Evolutionary conservation across 768 basidiomycete genomes (phyloP).

Genomic region (Hirschioporus abietinus): DNA sequence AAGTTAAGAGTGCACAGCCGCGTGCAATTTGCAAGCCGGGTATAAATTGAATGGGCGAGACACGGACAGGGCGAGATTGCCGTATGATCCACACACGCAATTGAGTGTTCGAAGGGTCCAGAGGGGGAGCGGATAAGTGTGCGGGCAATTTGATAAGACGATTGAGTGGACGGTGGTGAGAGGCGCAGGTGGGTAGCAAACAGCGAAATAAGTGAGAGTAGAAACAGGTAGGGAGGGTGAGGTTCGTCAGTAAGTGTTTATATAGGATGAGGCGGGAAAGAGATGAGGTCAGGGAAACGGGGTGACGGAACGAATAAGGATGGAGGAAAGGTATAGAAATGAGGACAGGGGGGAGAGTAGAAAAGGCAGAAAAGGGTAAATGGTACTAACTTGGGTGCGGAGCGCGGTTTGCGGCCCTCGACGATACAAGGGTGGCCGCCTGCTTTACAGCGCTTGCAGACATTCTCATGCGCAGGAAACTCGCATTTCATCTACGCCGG

Average conservation of each 20-base stretch:
- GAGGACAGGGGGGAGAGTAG: conserved; percentile 19
- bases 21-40: not conserved
- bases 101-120: not conserved
- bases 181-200: conserved; percentile 6
- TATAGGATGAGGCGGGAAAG: not conserved
- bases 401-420: conserved; percentile 75
- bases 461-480: conserved; percentile 64
- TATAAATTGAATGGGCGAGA: not conserved
- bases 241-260: not conserved
- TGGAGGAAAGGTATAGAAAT: conserved; percentile 17
- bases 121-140: conserved; percentile 2
- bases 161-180: not conserved
- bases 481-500: conserved; percentile 75
- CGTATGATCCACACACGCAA: not conserved
- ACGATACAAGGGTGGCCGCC: conserved; percentile 77
- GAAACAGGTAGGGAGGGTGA: conserved; percentile 1
- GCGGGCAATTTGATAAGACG: not conserved
- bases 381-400: conserved; percentile 71
- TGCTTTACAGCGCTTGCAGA: conserved; percentile 72
- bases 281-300: conserved; percentile 5
- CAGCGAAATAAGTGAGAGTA: conserved; percentile 3
- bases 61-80: not conserved
- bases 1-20: not conserved
- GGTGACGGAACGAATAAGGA: conserved; percentile 17
- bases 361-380: conserved; percentile 4